Evolutionary conservation across 2,329 filamentous ascomycete species (phyloP), one percentile per base, ranked within the genome.

Genomic region (Phialocephala sp.): DNA sequence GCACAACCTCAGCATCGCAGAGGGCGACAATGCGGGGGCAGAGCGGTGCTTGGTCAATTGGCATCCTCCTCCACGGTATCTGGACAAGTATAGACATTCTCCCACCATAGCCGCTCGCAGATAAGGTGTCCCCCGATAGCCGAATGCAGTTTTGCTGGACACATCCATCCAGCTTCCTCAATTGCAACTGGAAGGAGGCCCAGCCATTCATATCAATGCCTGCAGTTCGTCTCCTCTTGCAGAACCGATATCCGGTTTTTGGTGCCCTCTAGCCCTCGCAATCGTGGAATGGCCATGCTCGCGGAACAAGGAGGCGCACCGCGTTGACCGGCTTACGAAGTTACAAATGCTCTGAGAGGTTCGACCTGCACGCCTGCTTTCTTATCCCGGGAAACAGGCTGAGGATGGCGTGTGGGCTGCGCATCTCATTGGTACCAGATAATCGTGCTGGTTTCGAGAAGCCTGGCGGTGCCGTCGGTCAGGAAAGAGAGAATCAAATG

Each of bases 171-270:
- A 39, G n/a, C 11, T 57, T n/a, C 18, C 18, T 57, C 32, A 57
- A 57, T 57, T 27, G 36, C 55, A 41, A 39, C 32, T n/a, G 32
- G 54, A 57, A 57, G 55, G n/a, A 37, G 55, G 18, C 20, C 15
- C 32, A 39, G 36, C 55, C 55, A 57, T 57, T 57, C 39, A 57
- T 39, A 22, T 57, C 55, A 57, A 57, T 57, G 55, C 35, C 55
- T 57, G 55, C 36, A 35, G 27, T 3, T 18, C 27, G 15, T 20
- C 20, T 54, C 20, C 47, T 54, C 52, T 56, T 37, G 27, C 32
- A 57, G 35, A 57, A 57, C 55, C 55, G 55, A 57, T 37, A 57
- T 57, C 55, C 55, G 55, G 55, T 57, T 57, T 54, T 57, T 36
- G 11, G 4, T 27, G 27, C 8, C 15, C 24, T 54, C 50, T 54